Evolutionary conservation across 2,329 filamentous ascomycete genomes (phyloP).

Genomic region (Colletotrichum cereale): DNA sequence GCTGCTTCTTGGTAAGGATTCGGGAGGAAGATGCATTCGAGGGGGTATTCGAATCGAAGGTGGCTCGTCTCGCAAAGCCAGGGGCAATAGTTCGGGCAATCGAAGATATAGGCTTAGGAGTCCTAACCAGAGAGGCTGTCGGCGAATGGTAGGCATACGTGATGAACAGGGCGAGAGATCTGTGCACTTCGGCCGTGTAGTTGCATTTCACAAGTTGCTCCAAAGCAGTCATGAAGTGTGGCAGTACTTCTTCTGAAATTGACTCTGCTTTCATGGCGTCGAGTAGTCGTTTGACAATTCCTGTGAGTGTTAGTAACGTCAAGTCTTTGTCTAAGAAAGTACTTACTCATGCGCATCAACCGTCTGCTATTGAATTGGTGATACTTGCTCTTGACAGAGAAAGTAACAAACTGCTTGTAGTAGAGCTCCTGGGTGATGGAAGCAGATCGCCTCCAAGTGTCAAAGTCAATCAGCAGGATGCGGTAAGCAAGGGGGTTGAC

Average conservation of each 20-base stretch:
- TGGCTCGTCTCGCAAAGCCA: slow-evolving; percentile 52
- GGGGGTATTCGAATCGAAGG: slow-evolving; percentile 49
- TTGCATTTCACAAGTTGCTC: slow-evolving; percentile 84
- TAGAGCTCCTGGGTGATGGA: slow-evolving; percentile 86
- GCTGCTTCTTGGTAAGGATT: slow-evolving; percentile 72
- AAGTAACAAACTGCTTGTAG: slow-evolving; percentile 90
- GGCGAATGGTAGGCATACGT: slow-evolving; percentile 86
- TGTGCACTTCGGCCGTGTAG: slow-evolving; percentile 85
- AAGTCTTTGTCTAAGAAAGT: slow-evolving; percentile 15
- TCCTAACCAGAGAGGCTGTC: slow-evolving; percentile 61
- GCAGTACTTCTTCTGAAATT: slow-evolving; percentile 78
- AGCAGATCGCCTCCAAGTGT: slow-evolving; percentile 89
- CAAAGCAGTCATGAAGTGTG: slow-evolving; percentile 83
- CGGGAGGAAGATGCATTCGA: slow-evolving; percentile 49
- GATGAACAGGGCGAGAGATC: slow-evolving; percentile 90
- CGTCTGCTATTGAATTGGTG: slow-evolving; percentile 92
- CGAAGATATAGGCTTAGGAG: slow-evolving; percentile 59
- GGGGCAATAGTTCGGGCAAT: slow-evolving; percentile 57
- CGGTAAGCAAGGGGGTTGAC: slow-evolving; percentile 96
- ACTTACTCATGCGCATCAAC: slow-evolving; percentile 88
- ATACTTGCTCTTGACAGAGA: slow-evolving; percentile 90
- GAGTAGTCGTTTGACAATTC: slow-evolving; percentile 89
- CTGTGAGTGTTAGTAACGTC: slow-evolving; percentile 57
- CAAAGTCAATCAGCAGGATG: slow-evolving; percentile 90
- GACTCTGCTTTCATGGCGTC: slow-evolving; percentile 91